Evolutionary conservation across 495 filamentous ascomycete species (phyloP), one percentile per base, ranked within the genome.

Genomic region (Pseudomonodictys pantanalensis): DNA sequence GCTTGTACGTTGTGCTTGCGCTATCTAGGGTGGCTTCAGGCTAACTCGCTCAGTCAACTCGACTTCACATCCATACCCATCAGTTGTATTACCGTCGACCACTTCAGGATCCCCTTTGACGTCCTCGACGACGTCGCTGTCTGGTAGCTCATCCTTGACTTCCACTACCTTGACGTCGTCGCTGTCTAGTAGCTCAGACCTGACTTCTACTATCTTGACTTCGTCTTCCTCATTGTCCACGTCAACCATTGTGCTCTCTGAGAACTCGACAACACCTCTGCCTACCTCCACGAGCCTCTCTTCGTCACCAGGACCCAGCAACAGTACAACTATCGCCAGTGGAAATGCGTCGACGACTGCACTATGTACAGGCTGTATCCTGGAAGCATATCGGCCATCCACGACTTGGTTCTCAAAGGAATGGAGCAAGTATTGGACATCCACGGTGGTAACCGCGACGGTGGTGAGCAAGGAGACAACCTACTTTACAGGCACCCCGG

Each of bases 291-390:
- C 32, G 32, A 8, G 20, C 15, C 38, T 41, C 15, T 41, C 4
- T 41, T 15, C 3, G 4, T n/a, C 12, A 18, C 4, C 38, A 15
- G 4, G 15, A 12, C 38, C n/a, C n/a, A n/a, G n/a, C 9, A 60
- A 58, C 38, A 38, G 25, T 8, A 56, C 59, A 18, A 49, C 52
- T 2, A 29, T 25, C 0, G 22, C 39, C 11, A 32, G 45, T 12
- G 35, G 42, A 45, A 65, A 49, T 32, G 33, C 33, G 11, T 33
- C 62, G 11, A 55, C 42, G 26, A 9, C 24, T 50, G 24, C 56
- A 25, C 39, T 26, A 42, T 66, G 64, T 39, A 59, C 58, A 15
- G 64, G 64, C 17, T 66, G 64, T 38, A 54, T 62, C 3, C 54
- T 66, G 1, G 58, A 62, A 30, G 64, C 64, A 5, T 45, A 39